Evolutionary conservation across 805 yeast species (phyloP), one percentile per base, ranked within the genome.

Genomic region (Candida piceae): DNA sequence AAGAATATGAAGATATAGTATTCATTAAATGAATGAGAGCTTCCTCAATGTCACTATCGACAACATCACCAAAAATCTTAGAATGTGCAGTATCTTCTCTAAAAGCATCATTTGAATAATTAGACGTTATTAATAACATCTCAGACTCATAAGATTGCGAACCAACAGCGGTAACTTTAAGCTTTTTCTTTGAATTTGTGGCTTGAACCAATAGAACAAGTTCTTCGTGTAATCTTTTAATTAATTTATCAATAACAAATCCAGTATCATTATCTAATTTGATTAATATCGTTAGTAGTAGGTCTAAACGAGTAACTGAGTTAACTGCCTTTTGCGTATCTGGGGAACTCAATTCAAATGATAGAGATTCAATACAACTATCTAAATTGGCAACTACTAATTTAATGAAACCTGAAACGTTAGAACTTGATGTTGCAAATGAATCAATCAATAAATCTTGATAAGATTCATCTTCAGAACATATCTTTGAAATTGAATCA

Each of bases 401-500:
- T 19, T 35, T 28, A 6, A 29, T 15, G 18, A 58, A 44, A 1
- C 15, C 32, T 3, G 35, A 27, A 3, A 38, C 11, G 19, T 55
- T 48, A 2, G 41, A 23, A 13, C 39, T 41, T 6, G 28, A 16
- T 0, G n/a, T n/a, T n/a, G 46, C 23, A n/a, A 57, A 23, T 3
- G 57, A 42, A 5, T 39, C 46, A 2, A 46, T 16, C 7, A 46
- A 13, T 4, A 39, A 30, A 2, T 38, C 25, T 13, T 29, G 35
- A 13, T 31, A 45, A 2, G 40, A 32, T 3, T 24, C 13, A 18
- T 57, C 59, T 3, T 26, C 16, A 3, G 39, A 31, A 30, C 56
- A 44, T n/a, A 57, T 26, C 1, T 33, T 26, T 3, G 58, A 29
- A 18, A 57, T 24, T 2, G 57, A 42, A 12, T 63, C 69, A 7